Conservation (phyloP, 345 rosid species). For the Dipteronia dyeriana region DNA sequence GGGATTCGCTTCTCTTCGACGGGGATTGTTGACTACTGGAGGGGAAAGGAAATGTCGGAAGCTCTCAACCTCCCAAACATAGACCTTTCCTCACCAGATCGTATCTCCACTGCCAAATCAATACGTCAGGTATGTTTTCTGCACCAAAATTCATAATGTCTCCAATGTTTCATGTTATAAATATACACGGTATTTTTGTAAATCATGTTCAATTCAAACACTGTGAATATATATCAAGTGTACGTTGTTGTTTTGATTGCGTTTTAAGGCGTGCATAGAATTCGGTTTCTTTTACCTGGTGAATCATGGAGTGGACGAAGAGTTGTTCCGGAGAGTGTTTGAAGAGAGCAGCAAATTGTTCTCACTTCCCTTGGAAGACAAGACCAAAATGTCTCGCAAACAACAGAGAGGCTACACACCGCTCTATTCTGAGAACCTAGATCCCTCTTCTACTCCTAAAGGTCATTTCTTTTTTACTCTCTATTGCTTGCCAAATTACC, state of each 20-base stretch:
- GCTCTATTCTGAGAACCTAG: slow-evolving; percentile 52
- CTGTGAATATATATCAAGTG: too few species aligned
- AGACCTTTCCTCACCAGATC: slow-evolving; percentile 47
- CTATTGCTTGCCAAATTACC: too few species aligned
- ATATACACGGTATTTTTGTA: too few species aligned
- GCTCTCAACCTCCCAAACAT: slow-evolving; percentile 49
- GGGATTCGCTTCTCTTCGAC: too few species aligned
- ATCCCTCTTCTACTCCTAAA: slow-evolving; percentile 34
- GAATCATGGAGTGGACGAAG: slow-evolving; percentile 77
- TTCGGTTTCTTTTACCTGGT: slow-evolving; percentile 84
- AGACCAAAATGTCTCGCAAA: slow-evolving; percentile 46
- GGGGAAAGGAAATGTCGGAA: slow-evolving; percentile 8
- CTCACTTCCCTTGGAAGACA: slow-evolving; percentile 64
- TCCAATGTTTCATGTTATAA: too few species aligned
- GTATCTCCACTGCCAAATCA: slow-evolving; percentile 36
- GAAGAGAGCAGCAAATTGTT: slow-evolving; percentile 65
- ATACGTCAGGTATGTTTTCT: slow-evolving; percentile 63
- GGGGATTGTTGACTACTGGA: background rate
- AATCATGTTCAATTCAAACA: too few species aligned
- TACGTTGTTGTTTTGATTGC: background rate
- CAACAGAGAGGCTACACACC: slow-evolving; percentile 66
- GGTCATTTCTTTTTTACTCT: slow-evolving; percentile 31
- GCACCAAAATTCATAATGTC: too few species aligned
- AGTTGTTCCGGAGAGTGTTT: slow-evolving; percentile 42
- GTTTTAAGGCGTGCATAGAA: slow-evolving; percentile 68